A percentile compares a stretch with the other conserved stretches of the same genome.
Evolutionary conservation across 2,329 filamentous ascomycete species (phyloP).

Genomic region (Diaporthe sp.): DNA sequence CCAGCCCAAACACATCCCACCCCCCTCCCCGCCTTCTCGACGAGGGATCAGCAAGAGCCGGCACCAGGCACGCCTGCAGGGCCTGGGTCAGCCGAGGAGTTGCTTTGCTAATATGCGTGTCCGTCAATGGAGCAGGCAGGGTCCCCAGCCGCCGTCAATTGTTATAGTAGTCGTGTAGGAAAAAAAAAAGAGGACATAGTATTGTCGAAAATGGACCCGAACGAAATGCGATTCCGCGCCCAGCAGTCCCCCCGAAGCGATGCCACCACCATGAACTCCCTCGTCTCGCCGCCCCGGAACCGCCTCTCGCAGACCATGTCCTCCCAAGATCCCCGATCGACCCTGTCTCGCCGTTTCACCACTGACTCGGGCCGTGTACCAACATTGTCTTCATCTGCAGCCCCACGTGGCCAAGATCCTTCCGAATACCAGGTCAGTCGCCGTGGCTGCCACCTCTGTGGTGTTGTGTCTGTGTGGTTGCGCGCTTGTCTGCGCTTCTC

Average conservation of each 20-base stretch:
- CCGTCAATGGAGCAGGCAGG: slow-evolving; percentile 53
- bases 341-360: slow-evolving; percentile 91
- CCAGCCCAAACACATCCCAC: slow-evolving; percentile 31
- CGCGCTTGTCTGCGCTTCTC: slow-evolving; percentile 31
- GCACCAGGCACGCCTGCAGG: slow-evolving; percentile 32
- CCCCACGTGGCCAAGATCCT: slow-evolving; percentile 61
- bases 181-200: slow-evolving; percentile 53
- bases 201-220: slow-evolving; percentile 70
- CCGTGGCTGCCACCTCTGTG: slow-evolving; percentile 4
- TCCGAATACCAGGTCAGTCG: slow-evolving; percentile 56
- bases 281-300: slow-evolving; percentile 81
- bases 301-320: slow-evolving; percentile 70
- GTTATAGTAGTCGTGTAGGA: slow-evolving; percentile 51
- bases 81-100: slow-evolving; percentile 23
- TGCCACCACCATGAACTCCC: slow-evolving; percentile 78
- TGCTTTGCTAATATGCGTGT: slow-evolving; percentile 39
- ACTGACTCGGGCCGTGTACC: slow-evolving; percentile 89
- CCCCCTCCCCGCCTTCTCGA: slow-evolving; percentile 25
- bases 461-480: slow-evolving; percentile 30
- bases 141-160: slow-evolving; percentile 48
- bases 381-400: slow-evolving; percentile 75
- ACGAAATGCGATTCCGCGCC: slow-evolving; percentile 80
- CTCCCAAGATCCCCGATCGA: slow-evolving; percentile 78
- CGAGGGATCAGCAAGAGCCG: slow-evolving; percentile 34
- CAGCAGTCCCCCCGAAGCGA: slow-evolving; percentile 85